Base-by-base conservation (phyloP, 169 alveolate species). In the Plasmodium billcollinsi region DNA sequence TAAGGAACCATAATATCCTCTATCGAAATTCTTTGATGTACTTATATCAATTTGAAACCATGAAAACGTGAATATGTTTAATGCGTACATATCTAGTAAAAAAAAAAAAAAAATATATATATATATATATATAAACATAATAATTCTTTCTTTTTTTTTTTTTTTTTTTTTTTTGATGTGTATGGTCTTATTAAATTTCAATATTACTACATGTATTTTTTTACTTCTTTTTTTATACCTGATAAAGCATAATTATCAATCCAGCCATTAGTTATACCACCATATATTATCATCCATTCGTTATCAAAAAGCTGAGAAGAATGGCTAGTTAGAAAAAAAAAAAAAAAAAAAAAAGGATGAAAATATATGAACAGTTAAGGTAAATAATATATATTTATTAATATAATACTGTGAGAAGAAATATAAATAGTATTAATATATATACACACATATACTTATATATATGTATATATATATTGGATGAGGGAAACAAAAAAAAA, bases 231-330 rank as follows among this genome's bases (percentile, higher is more conserved):
- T 56, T 14, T 47, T 50, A 20, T 85, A 85, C 92, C 92, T 45
- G 92, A 63, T 15, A 85, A 56, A 43, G 92, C 92, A 63, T 85
- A 85, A 39, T 61, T 85, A 0, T 85, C 92, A 29, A 85, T 85
- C 92, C 92, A 85, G 12, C 92, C 92, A 73, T 71, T 85, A 24
- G 92, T 70, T 52, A 85, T 47, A 39, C 92, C 92, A 12, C 92
- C 92, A 73, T 85, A 85, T 47, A 85, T 49, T 50, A 85, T 61
- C 92, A 85, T 85, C 92, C 92, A 85, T 56, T 85, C 88, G 29
- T 83, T 83, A 49, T 85, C 92, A 63, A 85, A 71, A 39, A 85
- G 52, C 45, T 71, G 88, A 12, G 92, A 74, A 39, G 92, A 54
- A 26, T 85, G 92, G 14, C 90, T 80, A 66, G 59, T 39, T 9